Evolutionary conservation across 2,329 filamentous ascomycete species (phyloP), one percentile per base, ranked within the genome.

Genomic region (Pseudogymnoascus sp.): DNA sequence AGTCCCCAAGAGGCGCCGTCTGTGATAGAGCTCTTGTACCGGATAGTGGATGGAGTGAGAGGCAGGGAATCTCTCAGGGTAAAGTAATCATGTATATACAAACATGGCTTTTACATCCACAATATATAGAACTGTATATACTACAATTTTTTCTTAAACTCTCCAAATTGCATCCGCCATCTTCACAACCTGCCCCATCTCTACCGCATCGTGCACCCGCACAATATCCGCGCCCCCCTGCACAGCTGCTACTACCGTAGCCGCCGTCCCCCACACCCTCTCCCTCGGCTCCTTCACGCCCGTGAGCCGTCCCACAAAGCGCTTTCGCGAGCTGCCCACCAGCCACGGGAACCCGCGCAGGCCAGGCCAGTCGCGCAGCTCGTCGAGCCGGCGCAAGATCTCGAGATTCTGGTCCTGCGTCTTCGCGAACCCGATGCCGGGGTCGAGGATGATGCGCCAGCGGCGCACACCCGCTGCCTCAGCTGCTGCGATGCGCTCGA

Each of bases 141-240:
- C 49, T 55, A 55, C 49, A 55, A 55, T 30, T 16, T 55, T 33
- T 55, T 33, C 22, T 16, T 39, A 62, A 5, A 63, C 65, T 45
- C 90, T 81, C 84, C 90, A 96, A 62, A 97, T 92, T n/a, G 92
- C 92, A 81, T 97, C 93, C 7, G 91, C 85, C 87, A 97, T 93
- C 72, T 83, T 88, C 1, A 85, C 86, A 33, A 96, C 92, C 75
- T 91, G 83, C 41, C 77, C 80, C 93, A 97, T 97, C 78, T 94
- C 90, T 62, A 79, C 76, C 12, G 92, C 89, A 77, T 97, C 93
- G 76, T 99, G 94, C 42, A 99, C 92, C 60, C 94, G 82, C 52
- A 97, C 87, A 63, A 99, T 86, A 78, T 97, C 92, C 23, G 92
- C 92, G 2, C 94, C 94, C 5, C 91, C 91, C 65, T 88, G 85